Percentiles rank a stretch among this genome's conserved stretches.
These are phyloP conservation scores for California macrophylla DNA, from an alignment of 441 rosid species.

Conservation along the genomic window DNA sequence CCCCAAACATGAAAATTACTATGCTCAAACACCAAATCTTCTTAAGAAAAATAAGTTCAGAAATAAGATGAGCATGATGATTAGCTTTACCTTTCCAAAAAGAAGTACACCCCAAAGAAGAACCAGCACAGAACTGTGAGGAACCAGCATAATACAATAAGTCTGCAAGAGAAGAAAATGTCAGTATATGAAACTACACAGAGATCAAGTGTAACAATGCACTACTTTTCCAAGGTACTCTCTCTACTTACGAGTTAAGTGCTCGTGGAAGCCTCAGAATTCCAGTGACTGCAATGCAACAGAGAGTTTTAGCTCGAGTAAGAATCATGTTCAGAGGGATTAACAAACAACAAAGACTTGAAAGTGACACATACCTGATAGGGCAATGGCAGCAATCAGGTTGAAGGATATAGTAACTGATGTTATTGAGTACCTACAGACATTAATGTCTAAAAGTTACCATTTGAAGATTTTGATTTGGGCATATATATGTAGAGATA, in stretches of 20 bases:
- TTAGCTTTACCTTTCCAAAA: slow-evolving; percentile 41
- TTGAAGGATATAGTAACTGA: slow-evolving; percentile 36
- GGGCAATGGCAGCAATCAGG: slow-evolving; percentile 35
- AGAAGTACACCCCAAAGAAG: slow-evolving; percentile 50
- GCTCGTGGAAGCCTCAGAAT: neutral
- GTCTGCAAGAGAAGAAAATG: neutral
- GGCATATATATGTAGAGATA: neutral
- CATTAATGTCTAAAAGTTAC: neutral
- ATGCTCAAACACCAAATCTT: neutral
- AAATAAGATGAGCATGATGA: neutral
- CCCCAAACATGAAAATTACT: too few relatives aligned
- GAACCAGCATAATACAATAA: slow-evolving; percentile 44
- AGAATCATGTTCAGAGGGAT: neutral
- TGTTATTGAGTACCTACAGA: neutral
- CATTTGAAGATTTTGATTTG: neutral
- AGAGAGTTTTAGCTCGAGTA: neutral
- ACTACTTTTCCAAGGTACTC: neutral
- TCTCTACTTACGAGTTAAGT: neutral
- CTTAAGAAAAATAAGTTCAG: neutral
- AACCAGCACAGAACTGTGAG: slow-evolving; percentile 55
- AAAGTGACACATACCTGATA: slow-evolving; percentile 22
- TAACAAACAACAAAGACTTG: neutral
- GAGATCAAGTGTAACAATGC: neutral
- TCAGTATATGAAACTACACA: neutral
- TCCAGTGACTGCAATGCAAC: neutral